Evolutionary conservation across 176 grass and related monocot species (phyloP).

Genomic region (Rhynchospora tenuis): DNA sequence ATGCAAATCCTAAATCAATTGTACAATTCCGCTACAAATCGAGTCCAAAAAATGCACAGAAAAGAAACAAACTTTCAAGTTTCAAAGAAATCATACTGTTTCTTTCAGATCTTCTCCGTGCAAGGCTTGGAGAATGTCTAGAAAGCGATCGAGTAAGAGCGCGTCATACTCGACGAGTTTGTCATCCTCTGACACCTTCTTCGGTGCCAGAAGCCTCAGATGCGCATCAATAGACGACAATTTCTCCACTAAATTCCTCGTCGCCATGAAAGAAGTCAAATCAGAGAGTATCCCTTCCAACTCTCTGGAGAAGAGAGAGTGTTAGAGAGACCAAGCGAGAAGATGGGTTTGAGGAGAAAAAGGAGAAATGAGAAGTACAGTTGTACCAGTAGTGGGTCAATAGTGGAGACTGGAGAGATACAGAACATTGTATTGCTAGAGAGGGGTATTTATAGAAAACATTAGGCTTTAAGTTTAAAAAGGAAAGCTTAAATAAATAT

Average conservation of each 20-base stretch:
- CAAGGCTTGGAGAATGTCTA: constrained; percentile 79
- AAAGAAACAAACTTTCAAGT: not conserved
- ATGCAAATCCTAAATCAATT: not conserved
- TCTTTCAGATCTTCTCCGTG: constrained; percentile 70
- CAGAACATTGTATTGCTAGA: not conserved
- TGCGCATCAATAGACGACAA: constrained; percentile 71
- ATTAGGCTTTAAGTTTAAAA: not conserved
- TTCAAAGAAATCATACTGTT: constrained; percentile 30
- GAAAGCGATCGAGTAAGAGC: constrained; percentile 72
- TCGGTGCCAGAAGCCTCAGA: constrained; percentile 59
- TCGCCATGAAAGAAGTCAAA: constrained; percentile 23
- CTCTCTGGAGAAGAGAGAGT: constrained; percentile 8
- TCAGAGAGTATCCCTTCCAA: not conserved
- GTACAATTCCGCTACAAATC: not conserved
- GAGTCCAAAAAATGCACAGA: not conserved
- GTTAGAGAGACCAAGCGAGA: not conserved
- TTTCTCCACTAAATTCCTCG: constrained; percentile 41
- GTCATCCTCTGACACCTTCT: constrained; percentile 83
- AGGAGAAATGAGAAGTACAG: not conserved
- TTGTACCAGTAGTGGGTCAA: constrained; percentile 5
- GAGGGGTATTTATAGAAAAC: constrained; percentile 20
- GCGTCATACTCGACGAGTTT: constrained; percentile 86
- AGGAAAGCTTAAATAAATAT: not conserved
- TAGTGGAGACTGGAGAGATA: not conserved
- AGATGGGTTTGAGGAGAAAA: not conserved